Conservation (phyloP, 2,329 filamentous ascomycete genomes). For the Ophiocordyceps camponoti-floridani region DNA sequence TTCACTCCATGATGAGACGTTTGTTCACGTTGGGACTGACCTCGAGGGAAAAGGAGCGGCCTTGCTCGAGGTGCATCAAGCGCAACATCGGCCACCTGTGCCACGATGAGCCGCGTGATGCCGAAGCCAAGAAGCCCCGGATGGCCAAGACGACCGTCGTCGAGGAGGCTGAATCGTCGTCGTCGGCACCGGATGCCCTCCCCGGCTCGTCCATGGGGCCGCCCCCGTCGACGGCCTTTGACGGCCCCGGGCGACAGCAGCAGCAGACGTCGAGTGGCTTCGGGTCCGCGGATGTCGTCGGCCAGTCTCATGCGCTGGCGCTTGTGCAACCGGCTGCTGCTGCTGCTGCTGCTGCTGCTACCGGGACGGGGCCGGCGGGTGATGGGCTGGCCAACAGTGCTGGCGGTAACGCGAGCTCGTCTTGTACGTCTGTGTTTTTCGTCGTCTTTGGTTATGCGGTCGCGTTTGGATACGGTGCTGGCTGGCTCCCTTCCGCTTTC, state of each 20-base stretch:
- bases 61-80: slow-evolving; percentile 95
- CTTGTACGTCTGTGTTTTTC: too few species aligned
- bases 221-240: slow-evolving; percentile 25
- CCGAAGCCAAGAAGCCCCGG: slow-evolving; percentile 64
- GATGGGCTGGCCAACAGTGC: slow-evolving; percentile 30
- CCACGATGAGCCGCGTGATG: slow-evolving; percentile 89
- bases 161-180: slow-evolving; percentile 37
- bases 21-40: slow-evolving; percentile 7
- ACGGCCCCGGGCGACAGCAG: slow-evolving; percentile 8
- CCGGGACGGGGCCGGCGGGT: slow-evolving; percentile 49
- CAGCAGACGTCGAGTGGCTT: slow-evolving; percentile 22
- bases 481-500: background rate
- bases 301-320: slow-evolving; percentile 37
- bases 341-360: too few species aligned
- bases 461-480: background rate
- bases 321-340: slow-evolving; percentile 51
- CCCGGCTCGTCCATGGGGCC: slow-evolving; percentile 33
- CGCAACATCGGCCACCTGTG: slow-evolving; percentile 96
- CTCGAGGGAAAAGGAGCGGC: slow-evolving; percentile 51
- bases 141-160: slow-evolving; percentile 34
- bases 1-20: background rate
- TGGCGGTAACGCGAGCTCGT: slow-evolving; percentile 48
- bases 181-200: slow-evolving; percentile 28
- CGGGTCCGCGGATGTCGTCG: slow-evolving; percentile 22
- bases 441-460: too few species aligned